Evolutionary conservation across 495 filamentous ascomycete genomes (phyloP).

Genomic region (Rostrohypoxylon terebratum): DNA sequence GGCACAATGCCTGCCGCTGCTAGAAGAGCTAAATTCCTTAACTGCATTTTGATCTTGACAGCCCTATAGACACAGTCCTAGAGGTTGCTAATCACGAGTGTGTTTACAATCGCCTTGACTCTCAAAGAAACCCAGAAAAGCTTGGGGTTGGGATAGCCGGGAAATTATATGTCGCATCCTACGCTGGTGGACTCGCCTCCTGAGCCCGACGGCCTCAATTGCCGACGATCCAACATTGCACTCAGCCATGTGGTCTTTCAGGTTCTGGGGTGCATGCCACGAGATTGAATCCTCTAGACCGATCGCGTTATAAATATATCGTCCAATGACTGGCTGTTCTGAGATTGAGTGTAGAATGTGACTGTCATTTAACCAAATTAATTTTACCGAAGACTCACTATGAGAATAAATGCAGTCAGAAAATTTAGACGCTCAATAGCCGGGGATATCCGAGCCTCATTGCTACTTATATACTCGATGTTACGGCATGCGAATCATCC

Average conservation of each 20-base stretch:
- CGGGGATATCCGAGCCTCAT: neutral
- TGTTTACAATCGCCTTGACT: conserved; percentile 18
- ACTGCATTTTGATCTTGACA: conserved; percentile 38
- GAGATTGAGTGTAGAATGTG: conserved; percentile 44
- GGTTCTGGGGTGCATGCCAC: conserved; percentile 28
- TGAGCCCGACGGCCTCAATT: conserved; percentile 41
- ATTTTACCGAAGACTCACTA: conserved; percentile 38
- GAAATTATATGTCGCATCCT: conserved; percentile 43
- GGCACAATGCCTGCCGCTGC: conserved; percentile 46
- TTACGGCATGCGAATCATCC: neutral
- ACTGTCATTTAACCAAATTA: conserved; percentile 44
- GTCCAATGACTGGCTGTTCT: conserved; percentile 36
- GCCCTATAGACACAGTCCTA: conserved; percentile 18
- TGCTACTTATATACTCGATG: conserved; percentile 1
- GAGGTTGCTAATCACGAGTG: conserved; percentile 17
- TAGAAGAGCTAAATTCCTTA: conserved; percentile 44
- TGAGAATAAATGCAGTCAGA: neutral
- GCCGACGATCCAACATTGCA: conserved; percentile 42
- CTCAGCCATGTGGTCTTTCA: conserved; percentile 38
- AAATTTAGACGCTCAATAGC: neutral
- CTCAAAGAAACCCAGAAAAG: conserved; percentile 6
- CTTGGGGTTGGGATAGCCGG: conserved; percentile 15
- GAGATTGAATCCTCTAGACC: conserved; percentile 34
- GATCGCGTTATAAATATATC: conserved; percentile 34
- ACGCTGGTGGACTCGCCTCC: conserved; percentile 24